These are phyloP conservation scores for Hamamelis virginiana DNA, from an alignment of 164 flowering plant species.

Conservation along the genomic window DNA sequence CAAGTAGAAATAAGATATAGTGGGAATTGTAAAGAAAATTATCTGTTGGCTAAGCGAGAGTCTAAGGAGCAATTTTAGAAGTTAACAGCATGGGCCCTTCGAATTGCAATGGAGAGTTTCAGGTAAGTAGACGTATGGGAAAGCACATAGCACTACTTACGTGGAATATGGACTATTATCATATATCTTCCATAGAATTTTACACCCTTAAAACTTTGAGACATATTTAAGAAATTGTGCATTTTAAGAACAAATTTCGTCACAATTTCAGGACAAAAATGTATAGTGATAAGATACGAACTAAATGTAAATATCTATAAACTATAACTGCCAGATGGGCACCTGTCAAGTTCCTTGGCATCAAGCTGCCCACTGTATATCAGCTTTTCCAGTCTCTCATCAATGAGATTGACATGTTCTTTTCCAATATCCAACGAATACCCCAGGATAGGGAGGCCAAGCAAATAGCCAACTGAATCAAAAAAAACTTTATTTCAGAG, in stretches of 20 bases:
- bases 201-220: too few species aligned
- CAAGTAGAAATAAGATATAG: too few species aligned
- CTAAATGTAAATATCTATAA: neutral
- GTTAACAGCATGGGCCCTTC: too few species aligned
- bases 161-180: too few species aligned
- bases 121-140: too few species aligned
- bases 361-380: slow-evolving; percentile 95
- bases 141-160: too few species aligned
- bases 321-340: slow-evolving; percentile 11
- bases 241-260: neutral
- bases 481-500: neutral
- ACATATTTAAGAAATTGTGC: too few species aligned
- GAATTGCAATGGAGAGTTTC: too few species aligned
- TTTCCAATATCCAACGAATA: slow-evolving; percentile 96
- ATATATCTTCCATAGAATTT: too few species aligned
- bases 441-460: slow-evolving; percentile 85
- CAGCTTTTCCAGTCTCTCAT: slow-evolving; percentile 73
- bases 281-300: neutral
- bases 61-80: too few species aligned
- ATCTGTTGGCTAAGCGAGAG: too few species aligned
- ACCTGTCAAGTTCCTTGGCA: slow-evolving; percentile 92
- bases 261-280: neutral
- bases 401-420: slow-evolving; percentile 89
- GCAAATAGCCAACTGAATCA: slow-evolving; percentile 71
- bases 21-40: too few species aligned